Evolutionary conservation across 768 basidiomycete species (phyloP), one percentile per base, ranked within the genome.

Genomic region (Boletus barrowsii): DNA sequence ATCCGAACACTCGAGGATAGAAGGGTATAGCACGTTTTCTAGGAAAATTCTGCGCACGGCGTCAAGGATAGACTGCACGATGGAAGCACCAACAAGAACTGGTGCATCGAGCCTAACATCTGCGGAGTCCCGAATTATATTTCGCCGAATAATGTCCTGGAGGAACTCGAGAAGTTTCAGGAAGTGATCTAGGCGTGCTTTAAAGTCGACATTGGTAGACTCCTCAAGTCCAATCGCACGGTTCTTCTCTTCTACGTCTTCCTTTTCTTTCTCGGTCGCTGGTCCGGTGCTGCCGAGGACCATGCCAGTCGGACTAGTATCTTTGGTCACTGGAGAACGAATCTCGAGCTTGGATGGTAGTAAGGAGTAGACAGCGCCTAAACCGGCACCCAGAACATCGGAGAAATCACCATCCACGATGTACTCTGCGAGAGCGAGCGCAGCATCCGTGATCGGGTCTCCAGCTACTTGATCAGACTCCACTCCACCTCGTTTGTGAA

Each of bases 371-470:
- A 96, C 89, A 0, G 96, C 96, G 4, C 93, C 88, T 11, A 98
- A 69, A 15, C 94, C 93, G 4, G 96, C 96, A 17, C 87, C 93
- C 43, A 98, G 82, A 11, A 98, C 96, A 59, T 98, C 94, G n/a
- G 93, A 92, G 68, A 97, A 96, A 71, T 98, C 96, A n/a, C 94
- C 92, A 64, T 96, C 92, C 17, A 97, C 80, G 48, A 98, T 90
- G 67, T 93, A 97, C 66, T 95, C 93, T 18, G 92, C 92, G 37
- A 98, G 76, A 9, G 91, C 89, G 41, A 95, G 76, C 1, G 89
- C 88, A 1, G 93, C 91, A 65, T 94, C 93, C 30, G 82, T 83
- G 40, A 92, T 81, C 4, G 93, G 87, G 66, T 96, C 92, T 18
- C 68, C 59, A 20, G 43, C 24, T 3, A 24, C 18, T 10, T 59